Conservation (phyloP, 495 filamentous ascomycete genomes). For the Talaromyces trachyspermus region DNA sequence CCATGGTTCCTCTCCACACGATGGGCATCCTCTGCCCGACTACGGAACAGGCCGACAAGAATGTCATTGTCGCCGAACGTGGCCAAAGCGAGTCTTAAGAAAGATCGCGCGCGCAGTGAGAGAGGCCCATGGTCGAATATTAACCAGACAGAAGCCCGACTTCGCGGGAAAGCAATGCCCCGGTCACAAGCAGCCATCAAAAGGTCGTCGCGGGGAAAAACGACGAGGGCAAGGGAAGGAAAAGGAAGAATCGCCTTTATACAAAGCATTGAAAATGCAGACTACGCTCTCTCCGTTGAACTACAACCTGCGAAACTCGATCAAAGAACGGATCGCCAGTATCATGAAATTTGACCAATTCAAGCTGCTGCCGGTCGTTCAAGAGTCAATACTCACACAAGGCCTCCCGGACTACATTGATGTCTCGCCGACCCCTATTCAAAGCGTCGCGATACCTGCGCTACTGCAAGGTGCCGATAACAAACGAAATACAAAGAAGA, state of each 20-base stretch:
- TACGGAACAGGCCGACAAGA: slow-evolving; percentile 51
- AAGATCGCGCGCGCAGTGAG: slow-evolving; percentile 25
- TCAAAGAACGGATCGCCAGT: slow-evolving; percentile 62
- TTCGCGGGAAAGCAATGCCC: slow-evolving; percentile 32
- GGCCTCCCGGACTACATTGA: slow-evolving; percentile 65
- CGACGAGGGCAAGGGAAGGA: slow-evolving; percentile 21
- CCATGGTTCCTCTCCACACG: slow-evolving; percentile 15
- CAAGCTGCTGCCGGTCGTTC: slow-evolving; percentile 61
- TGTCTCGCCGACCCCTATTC: slow-evolving; percentile 75
- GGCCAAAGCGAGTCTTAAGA: slow-evolving; percentile 41
- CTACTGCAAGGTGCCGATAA: slow-evolving; percentile 46
- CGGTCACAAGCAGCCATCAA: slow-evolving; percentile 35
- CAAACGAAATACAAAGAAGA: slow-evolving; percentile 19
- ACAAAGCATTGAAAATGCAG: slow-evolving; percentile 95
- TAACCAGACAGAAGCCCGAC: slow-evolving; percentile 66
- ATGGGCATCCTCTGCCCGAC: slow-evolving; percentile 31
- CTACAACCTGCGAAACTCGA: slow-evolving; percentile 58
- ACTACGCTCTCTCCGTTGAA: slow-evolving; percentile 63
- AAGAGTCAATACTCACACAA: slow-evolving; percentile 61
- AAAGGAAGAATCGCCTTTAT: slow-evolving; percentile 42
- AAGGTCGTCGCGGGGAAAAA: slow-evolving; percentile 21
- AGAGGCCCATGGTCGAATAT: slow-evolving; percentile 67
- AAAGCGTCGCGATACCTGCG: slow-evolving; percentile 77
- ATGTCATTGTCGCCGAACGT: slow-evolving; percentile 76
- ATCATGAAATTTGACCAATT: slow-evolving; percentile 76